Conservation (phyloP, 345 rosid genomes). For the Citrus trifoliata region DNA sequence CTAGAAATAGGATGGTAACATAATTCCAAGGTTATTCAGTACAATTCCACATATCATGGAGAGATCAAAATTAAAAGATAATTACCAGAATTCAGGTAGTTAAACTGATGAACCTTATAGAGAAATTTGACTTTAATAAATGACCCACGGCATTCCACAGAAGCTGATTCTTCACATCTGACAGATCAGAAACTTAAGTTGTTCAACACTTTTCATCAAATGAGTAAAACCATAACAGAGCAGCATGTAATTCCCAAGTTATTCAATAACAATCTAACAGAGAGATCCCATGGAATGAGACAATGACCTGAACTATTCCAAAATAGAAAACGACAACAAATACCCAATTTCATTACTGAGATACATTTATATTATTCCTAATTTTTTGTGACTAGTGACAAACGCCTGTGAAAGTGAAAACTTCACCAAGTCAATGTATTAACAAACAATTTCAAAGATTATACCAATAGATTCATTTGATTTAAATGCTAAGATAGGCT, state of each 20-base stretch:
- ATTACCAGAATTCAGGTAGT: not conserved
- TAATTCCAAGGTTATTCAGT: not conserved
- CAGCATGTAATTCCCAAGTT: not conserved
- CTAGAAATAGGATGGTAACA: not conserved
- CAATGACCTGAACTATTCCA: too few relatives aligned
- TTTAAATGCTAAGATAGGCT: not conserved
- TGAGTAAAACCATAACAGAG: not conserved
- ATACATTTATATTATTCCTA: not conserved
- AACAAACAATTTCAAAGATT: not conserved
- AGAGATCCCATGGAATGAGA: not conserved
- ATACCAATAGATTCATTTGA: not conserved
- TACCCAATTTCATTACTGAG: not conserved
- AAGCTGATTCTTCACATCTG: slow-evolving; percentile 5
- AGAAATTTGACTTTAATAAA: not conserved
- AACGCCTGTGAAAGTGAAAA: not conserved
- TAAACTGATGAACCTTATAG: not conserved
- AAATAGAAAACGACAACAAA: not conserved
- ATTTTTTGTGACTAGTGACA: not conserved
- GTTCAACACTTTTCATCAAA: not conserved
- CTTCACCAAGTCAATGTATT: not conserved
- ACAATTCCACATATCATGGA: not conserved
- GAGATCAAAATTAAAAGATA: not conserved
- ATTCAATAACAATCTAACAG: not conserved
- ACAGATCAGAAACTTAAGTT: not conserved
- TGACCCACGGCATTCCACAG: not conserved